Percentiles rank a stretch among this genome's conserved stretches.
These are phyloP conservation scores for Arctostaphylos glauca DNA, from an alignment of 148 eudicot species.

Conservation along the genomic window DNA sequence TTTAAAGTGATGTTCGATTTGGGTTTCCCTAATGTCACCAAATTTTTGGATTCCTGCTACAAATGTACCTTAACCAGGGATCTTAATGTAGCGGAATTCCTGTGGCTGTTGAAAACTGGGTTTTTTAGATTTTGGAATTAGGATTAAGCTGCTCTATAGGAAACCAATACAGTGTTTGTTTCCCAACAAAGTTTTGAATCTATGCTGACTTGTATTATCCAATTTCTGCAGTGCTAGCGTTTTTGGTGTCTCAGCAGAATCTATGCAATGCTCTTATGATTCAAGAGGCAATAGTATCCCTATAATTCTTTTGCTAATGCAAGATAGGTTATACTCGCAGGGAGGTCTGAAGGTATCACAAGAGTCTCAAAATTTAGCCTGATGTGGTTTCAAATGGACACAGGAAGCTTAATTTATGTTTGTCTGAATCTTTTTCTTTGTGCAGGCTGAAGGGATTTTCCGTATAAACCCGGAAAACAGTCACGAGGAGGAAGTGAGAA, in stretches of 20 bases:
- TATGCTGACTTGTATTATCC: neutral
- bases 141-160: neutral
- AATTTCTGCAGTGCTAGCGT: conserved; percentile 63
- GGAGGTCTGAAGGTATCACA: conserved; percentile 66
- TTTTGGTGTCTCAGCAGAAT: conserved; percentile 89
- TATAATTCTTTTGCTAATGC: conserved; percentile 81
- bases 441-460: conserved; percentile 84
- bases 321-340: conserved; percentile 67
- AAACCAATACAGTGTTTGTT: neutral
- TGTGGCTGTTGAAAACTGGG: neutral
- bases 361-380: neutral
- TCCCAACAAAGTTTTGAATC: neutral
- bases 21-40: neutral
- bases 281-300: conserved; percentile 90
- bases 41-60: neutral
- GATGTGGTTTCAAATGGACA: neutral
- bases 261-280: conserved; percentile 85
- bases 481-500: conserved; percentile 65
- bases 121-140: neutral
- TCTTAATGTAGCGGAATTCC: neutral
- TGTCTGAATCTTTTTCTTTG: conserved; percentile 7
- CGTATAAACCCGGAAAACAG: conserved; percentile 89
- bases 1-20: neutral
- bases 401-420: neutral
- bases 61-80: too few species aligned